Evolutionary conservation across 805 yeast genomes (phyloP), one percentile per base, ranked within the genome.

Genomic region (Zygotorulaspora chibaensis): DNA sequence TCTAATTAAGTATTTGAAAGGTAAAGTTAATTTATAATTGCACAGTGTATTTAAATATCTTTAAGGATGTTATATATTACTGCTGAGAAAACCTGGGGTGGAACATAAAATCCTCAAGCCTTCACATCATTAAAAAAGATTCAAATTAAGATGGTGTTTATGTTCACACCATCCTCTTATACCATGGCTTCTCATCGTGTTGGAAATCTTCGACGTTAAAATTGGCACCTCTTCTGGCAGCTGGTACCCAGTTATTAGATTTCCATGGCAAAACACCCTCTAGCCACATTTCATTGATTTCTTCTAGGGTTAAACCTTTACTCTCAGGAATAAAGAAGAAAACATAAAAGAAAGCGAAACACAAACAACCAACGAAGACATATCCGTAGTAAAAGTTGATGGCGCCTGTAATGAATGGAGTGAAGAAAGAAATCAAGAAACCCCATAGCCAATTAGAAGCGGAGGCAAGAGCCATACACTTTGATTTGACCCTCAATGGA

Each of bases 251-350:
- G 46, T 55, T 57, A 23, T 67, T 47, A 15, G 81, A 77, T 45
- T 58, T 55, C 74, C 75, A 67, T 36, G 75, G 66, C 49, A 59
- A 54, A 42, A 63, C 65, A 52, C 63, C 66, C 31, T 65, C 58
- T 27, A 72, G 56, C 59, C 69, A 72, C 68, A 80, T 66, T 61
- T 76, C 81, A 63, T 84, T 88, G 54, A 84, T 84, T 66, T 84
- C 86, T 68, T 85, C 91, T 62, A 86, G 75, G 39, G 84, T 74
- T 57, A 84, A 76, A 51, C 90, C 91, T 70, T 77, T 79, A 45
- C 93, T 85, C 67, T 83, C 88, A 59, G 79, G 79, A 52, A 85
- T 77, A 54, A 73, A 74, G 72, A 84, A 78, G 73, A 73, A 77
- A 43, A 84, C 83, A 64, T 81, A 85, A 63, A 81, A 69, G 60